Base-by-base conservation (phyloP, 202 grass and related monocot species). In the Carex sylvatica region DNA sequence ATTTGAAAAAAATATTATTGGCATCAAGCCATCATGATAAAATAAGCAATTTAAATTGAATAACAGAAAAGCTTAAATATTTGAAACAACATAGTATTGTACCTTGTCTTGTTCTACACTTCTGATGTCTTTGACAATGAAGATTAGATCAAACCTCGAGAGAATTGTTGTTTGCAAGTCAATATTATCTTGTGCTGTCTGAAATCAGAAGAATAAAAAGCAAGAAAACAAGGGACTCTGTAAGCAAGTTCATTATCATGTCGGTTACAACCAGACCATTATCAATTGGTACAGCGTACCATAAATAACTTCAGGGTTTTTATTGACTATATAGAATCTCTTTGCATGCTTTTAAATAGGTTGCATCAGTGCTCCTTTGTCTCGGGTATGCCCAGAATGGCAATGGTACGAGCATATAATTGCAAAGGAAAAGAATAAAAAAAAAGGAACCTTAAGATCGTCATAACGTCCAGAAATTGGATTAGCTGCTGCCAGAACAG, bases 401-500 rank as follows among this genome's bases (percentile, higher is more conserved):
- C 59, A 61, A 10, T 61, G 20, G 4, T 23, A 47, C 2, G 10
- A 47, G 2, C 9, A 28, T 53, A 59, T 44, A 66, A 30, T 53
- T 23, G 30, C 56, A 61, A 68, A 36, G 44, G 18, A 85, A 65
- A 8, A 36, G 30, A 80, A 60, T 9, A 84, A 54, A 72, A 70
- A 59, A 64, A 85, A 61, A 1, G 14, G 3, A 18, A 95, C 92
- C 91, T 98, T 98, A 53, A 98, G 96, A 86, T 98, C 96, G 44
- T 95, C 96, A 77, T 98, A 98, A n/a, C 92, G 89, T n/a, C 95
- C 95, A 13, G 92, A 83, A 83, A 92, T 83, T 85, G 95, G 95
- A 87, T 98, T 98, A 74, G 95, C 96, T 89, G 92, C 96, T 53
- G 96, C 96, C 84, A 98, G 92, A 68, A 98, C 96, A 78, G 96